Conservation (phyloP, 768 basidiomycete genomes). For the Macrolepiota fuliginosa region DNA sequence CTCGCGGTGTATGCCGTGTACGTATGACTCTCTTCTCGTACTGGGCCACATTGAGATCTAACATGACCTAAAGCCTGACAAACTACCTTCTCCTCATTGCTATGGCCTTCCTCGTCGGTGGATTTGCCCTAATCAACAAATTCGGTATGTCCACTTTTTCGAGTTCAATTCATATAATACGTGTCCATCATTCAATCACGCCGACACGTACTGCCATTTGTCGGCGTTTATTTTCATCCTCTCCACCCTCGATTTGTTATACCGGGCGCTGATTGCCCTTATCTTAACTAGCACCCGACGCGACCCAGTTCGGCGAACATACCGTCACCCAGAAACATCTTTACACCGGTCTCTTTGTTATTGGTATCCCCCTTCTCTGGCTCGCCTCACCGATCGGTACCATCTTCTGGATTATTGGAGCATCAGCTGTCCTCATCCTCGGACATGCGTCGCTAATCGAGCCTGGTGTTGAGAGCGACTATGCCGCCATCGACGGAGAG, state of each 20-base stretch:
- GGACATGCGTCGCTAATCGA: slow-evolving; percentile 87
- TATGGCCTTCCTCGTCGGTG: slow-evolving; percentile 85
- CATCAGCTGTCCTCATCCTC: slow-evolving; percentile 80
- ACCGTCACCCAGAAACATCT: slow-evolving; percentile 87
- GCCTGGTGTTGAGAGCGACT: slow-evolving; percentile 94
- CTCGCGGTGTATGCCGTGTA: slow-evolving; percentile 89
- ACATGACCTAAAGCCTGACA: slow-evolving; percentile 56
- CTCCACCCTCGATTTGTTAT: not conserved
- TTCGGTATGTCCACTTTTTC: slow-evolving; percentile 60
- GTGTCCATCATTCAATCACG: not conserved
- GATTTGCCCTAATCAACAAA: slow-evolving; percentile 85
- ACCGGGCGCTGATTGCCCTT: not conserved
- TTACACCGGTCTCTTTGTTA: slow-evolving; percentile 86
- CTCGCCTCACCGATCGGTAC: slow-evolving; percentile 71
- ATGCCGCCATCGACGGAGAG: slow-evolving; percentile 69
- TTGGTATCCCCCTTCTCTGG: slow-evolving; percentile 89
- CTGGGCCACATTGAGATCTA: not conserved
- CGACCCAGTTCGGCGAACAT: slow-evolving; percentile 78
- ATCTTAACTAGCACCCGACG: slow-evolving; percentile 64
- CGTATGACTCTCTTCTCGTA: slow-evolving; percentile 16
- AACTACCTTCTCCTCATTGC: slow-evolving; percentile 83
- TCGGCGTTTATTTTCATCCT: not conserved
- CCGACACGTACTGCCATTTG: not conserved
- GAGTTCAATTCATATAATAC: not conserved
- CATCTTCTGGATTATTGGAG: slow-evolving; percentile 94